phyloP scores from a whole-genome alignment of 2,329 filamentous ascomycete species.

The Monosporascus sp. region DNA sequence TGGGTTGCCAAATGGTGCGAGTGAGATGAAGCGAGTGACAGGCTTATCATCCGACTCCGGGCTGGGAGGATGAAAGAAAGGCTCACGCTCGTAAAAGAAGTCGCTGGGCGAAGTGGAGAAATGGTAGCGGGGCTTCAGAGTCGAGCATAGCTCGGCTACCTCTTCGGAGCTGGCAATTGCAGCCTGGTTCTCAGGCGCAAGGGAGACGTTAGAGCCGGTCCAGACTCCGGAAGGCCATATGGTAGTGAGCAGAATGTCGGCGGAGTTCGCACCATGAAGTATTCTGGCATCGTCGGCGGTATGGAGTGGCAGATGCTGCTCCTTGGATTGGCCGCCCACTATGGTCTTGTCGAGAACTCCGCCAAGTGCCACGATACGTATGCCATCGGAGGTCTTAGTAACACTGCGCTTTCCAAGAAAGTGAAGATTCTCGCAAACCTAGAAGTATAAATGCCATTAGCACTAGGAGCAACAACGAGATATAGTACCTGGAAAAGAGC shows the following conservation, averaged over 20 bases:
- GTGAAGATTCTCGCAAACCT: constrained; percentile 84
- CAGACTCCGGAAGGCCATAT: constrained; percentile 77
- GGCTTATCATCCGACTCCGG: constrained; percentile 45
- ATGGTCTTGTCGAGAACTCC: constrained; percentile 62
- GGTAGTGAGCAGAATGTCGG: constrained; percentile 83
- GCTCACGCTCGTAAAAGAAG: constrained; percentile 85
- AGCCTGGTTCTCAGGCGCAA: constrained; percentile 48
- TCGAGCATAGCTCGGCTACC: constrained; percentile 71
- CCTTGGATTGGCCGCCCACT: constrained; percentile 58
- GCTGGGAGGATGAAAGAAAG: constrained; percentile 67
- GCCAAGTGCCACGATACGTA: constrained; percentile 82
- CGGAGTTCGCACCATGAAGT: constrained; percentile 68
- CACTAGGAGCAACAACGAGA: neutral
- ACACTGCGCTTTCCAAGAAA: constrained; percentile 83
- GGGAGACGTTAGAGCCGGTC: constrained; percentile 58
- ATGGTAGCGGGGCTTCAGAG: constrained; percentile 88
- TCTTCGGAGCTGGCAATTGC: constrained; percentile 55
- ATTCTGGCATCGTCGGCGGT: constrained; percentile 70
- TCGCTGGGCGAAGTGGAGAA: constrained; percentile 62
- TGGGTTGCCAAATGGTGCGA: constrained; percentile 72
- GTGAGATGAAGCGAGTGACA: constrained; percentile 84
- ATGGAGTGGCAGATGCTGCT: constrained; percentile 73
- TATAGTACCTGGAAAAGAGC: neutral
- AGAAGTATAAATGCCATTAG: neutral
- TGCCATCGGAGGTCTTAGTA: constrained; percentile 83